These are phyloP conservation scores for Populus hybrid DNA, from an alignment of 441 rosid genomes.

Conservation along the genomic window DNA sequence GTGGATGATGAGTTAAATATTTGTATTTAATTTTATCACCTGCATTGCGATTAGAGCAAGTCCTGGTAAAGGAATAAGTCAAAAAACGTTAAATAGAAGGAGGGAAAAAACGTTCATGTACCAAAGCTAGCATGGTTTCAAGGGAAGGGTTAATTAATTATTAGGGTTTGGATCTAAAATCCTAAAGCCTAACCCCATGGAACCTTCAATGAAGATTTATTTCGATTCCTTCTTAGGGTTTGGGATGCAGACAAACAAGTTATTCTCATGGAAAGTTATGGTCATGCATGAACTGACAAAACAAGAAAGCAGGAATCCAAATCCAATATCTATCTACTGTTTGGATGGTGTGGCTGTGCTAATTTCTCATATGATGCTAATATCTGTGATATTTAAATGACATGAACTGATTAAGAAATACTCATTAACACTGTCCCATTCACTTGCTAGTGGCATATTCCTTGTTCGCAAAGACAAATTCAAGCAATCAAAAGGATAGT, in stretches of 20 bases:
- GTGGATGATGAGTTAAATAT: too few species aligned
- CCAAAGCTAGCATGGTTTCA: too few species aligned
- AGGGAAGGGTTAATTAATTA: too few species aligned
- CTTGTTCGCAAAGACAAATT: not conserved
- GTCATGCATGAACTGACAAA: not conserved
- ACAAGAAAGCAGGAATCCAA: not conserved
- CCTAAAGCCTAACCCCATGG: too few species aligned
- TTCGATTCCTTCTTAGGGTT: not conserved
- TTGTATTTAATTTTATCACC: too few species aligned
- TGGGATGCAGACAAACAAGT: not conserved
- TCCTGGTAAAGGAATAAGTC: too few species aligned
- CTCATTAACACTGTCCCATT: not conserved
- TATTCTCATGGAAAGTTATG: not conserved
- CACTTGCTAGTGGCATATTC: not conserved
- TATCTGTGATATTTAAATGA: not conserved
- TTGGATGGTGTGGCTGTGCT: not conserved
- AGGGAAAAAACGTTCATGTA: too few species aligned
- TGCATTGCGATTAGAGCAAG: too few species aligned
- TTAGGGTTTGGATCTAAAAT: too few species aligned
- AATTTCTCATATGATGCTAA: not conserved
- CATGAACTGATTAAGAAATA: not conserved
- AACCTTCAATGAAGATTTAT: too few species aligned
- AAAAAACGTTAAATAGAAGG: too few species aligned
- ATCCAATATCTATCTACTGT: not conserved
- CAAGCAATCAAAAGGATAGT: not conserved